phyloP scores from a whole-genome alignment of 73 alveolate species.

The Urostyla sp. region DNA sequence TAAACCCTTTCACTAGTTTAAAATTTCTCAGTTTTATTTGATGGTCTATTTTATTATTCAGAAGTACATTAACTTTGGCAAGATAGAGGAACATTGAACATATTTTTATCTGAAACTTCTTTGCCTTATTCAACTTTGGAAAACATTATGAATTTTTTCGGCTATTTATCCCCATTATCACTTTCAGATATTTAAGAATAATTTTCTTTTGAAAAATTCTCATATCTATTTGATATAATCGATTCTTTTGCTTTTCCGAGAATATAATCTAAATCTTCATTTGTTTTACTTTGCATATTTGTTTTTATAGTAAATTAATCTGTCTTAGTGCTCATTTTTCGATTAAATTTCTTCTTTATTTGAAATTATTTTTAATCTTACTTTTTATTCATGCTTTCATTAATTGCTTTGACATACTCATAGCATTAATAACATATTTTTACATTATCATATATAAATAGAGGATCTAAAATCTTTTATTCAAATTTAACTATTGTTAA shows the following conservation, averaged over 20 bases:
- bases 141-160: not conserved
- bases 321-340: too few relatives aligned
- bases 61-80: too few relatives aligned
- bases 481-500: not conserved
- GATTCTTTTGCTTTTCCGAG: not conserved
- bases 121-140: not conserved
- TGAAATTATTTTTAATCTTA: not conserved
- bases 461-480: not conserved
- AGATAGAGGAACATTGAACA: not conserved
- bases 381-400: not conserved
- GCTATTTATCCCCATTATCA: too few relatives aligned
- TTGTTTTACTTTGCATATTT: too few relatives aligned
- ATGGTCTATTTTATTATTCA: too few relatives aligned
- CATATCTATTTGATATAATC: not conserved
- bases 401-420: not conserved
- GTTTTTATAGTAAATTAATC: too few relatives aligned
- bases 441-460: not conserved
- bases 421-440: not conserved
- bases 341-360: too few relatives aligned
- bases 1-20: not conserved
- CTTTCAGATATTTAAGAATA: too few relatives aligned
- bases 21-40: too few relatives aligned
- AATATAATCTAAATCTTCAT: too few relatives aligned
- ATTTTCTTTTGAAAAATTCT: not conserved
- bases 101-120: not conserved